These are phyloP conservation scores for Arctium minus DNA, from an alignment of 129 eudicot genomes.

Conservation along the genomic window DNA sequence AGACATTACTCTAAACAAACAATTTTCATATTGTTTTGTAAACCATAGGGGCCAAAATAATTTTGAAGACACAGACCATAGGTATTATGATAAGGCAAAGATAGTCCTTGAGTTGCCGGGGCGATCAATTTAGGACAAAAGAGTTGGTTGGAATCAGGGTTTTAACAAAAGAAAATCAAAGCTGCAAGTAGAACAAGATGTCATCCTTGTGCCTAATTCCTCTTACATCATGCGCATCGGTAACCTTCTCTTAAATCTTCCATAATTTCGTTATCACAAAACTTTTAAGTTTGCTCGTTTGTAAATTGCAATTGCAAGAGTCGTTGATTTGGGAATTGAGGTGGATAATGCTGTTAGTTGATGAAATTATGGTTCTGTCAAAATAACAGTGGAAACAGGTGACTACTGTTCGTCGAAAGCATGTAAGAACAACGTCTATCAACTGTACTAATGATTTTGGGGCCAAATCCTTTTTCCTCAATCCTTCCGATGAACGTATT, in stretches of 20 bases:
- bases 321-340: background rate
- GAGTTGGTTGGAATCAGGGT: background rate
- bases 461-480: constrained; percentile 32
- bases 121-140: background rate
- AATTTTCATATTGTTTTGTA: too few relatives aligned
- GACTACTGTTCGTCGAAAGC: constrained; percentile 17
- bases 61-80: background rate
- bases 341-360: background rate
- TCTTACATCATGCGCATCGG: constrained; percentile 21
- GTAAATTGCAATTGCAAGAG: background rate
- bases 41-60: too few relatives aligned
- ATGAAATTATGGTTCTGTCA: background rate
- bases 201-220: background rate
- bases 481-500: constrained; percentile 43
- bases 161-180: background rate
- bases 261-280: background rate
- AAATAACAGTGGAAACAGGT: constrained; percentile 17
- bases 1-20: too few relatives aligned
- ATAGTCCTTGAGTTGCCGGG: background rate
- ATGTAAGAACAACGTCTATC: background rate
- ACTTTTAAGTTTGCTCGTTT: background rate
- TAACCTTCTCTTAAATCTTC: constrained; percentile 1
- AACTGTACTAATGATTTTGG: constrained; percentile 18
- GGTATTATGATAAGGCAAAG: background rate
- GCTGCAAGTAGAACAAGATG: background rate